phyloP scores from a whole-genome alignment of 345 rosid genomes.

The Eucalyptus decipiens region DNA sequence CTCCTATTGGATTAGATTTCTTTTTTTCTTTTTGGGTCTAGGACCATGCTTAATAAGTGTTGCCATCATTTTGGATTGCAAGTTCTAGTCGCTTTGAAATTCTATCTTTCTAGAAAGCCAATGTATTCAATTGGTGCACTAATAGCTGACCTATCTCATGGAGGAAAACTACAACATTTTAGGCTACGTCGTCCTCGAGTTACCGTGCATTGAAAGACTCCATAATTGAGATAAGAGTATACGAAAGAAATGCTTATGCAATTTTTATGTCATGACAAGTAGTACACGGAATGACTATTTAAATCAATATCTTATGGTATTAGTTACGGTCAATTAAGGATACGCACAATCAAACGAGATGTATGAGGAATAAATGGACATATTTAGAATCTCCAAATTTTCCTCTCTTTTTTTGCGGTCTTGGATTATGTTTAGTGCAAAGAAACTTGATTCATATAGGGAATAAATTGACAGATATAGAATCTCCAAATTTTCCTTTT shows the following conservation, averaged over 20 bases:
- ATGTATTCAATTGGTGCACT: not conserved
- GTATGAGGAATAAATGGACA: too few species aligned
- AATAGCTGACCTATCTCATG: not conserved
- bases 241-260: too few species aligned
- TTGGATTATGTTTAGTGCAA: too few species aligned
- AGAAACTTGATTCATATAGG: too few species aligned
- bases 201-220: not conserved
- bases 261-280: not conserved
- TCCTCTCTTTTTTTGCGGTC: too few species aligned
- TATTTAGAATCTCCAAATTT: too few species aligned
- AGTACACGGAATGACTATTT: not conserved
- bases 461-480: not conserved
- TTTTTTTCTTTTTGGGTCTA: too few species aligned
- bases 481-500: too few species aligned
- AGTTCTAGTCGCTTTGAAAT: not conserved
- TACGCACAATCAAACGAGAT: accelerated
- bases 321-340: not conserved
- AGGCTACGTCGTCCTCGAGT: not conserved
- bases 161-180: not conserved
- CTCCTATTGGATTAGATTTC: too few species aligned
- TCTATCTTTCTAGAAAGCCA: not conserved
- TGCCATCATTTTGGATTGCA: too few species aligned
- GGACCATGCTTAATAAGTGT: too few species aligned
- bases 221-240: not conserved
- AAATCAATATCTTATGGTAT: not conserved